These are phyloP conservation scores for Thalassiosira mediterranea DNA, from an alignment of 352 stramenopile genomes.

Conservation along the genomic window DNA sequence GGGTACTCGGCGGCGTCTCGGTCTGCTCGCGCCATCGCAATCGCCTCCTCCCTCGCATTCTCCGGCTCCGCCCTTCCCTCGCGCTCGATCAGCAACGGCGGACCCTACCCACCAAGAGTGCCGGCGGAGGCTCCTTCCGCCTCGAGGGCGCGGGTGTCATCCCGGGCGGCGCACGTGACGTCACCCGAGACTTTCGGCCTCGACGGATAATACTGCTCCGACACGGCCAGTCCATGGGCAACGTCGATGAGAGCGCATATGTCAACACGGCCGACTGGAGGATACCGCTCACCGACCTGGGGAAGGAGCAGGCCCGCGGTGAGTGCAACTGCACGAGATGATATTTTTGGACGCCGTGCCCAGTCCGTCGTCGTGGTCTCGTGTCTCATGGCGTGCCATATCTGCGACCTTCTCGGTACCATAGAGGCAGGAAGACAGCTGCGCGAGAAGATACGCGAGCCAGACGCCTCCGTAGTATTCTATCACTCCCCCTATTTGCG, in stretches of 20 bases:
- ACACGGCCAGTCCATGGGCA: conserved; percentile 68
- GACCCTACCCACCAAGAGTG: too few species aligned
- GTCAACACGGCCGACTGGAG: conserved; percentile 71
- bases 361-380: not conserved
- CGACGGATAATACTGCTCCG: conserved; percentile 64
- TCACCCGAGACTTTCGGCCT: too few species aligned
- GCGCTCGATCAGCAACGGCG: too few species aligned
- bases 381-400: not conserved
- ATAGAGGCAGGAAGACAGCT: not conserved
- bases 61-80: too few species aligned
- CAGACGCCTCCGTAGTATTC: conserved; percentile 7
- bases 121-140: too few species aligned
- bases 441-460: not conserved
- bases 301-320: conserved; percentile 48
- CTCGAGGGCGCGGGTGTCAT: too few species aligned
- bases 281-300: conserved; percentile 62
- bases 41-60: too few species aligned
- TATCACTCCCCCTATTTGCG: conserved; percentile 68
- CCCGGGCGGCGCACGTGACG: too few species aligned
- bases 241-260: conserved; percentile 68
- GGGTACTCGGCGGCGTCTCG: too few species aligned
- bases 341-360: conserved; percentile 4
- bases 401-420: too few species aligned
- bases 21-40: too few species aligned
- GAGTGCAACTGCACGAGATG: conserved; percentile 16